Evolutionary conservation across 768 basidiomycete genomes (phyloP).

Genomic region (Tylopilus vinaceipallidus): DNA sequence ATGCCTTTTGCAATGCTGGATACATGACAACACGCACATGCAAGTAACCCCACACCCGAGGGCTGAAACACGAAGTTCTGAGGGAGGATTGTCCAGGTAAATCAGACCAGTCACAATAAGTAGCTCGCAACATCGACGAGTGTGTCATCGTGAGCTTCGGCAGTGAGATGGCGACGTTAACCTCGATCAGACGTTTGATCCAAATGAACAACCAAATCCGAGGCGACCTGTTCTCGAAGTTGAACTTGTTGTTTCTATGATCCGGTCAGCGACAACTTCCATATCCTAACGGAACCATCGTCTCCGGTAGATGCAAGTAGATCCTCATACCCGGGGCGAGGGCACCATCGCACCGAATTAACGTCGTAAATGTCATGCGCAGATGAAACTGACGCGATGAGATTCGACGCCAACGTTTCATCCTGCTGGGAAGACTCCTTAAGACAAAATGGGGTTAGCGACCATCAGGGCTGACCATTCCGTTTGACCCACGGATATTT

Average conservation of each 20-base stretch:
- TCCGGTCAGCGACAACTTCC: conserved; percentile 44
- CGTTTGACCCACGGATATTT: conserved; percentile 51
- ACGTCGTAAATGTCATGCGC: conserved; percentile 86
- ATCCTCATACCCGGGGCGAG: conserved; percentile 57
- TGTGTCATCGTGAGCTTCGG: too few relatives aligned
- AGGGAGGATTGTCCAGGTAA: too few relatives aligned
- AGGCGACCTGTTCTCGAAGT: background rate
- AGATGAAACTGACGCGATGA: conserved; percentile 56
- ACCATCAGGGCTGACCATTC: background rate
- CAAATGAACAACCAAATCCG: too few relatives aligned
- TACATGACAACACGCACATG: too few relatives aligned
- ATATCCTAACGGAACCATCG: conserved; percentile 80
- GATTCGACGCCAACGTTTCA: conserved; percentile 33
- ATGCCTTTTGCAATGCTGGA: too few relatives aligned
- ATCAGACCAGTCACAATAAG: too few relatives aligned
- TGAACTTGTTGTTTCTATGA: background rate
- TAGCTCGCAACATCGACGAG: too few relatives aligned
- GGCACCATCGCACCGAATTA: conserved; percentile 85
- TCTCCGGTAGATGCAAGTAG: conserved; percentile 83
- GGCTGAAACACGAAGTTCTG: too few relatives aligned
- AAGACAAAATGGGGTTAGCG: background rate
- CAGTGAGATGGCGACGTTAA: too few relatives aligned
- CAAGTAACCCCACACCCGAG: too few relatives aligned
- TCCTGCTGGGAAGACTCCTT: conserved; percentile 19
- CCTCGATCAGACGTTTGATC: too few relatives aligned